Conservation (phyloP, 2,329 filamentous ascomycete species). For the Chaetomium olivaceum region DNA sequence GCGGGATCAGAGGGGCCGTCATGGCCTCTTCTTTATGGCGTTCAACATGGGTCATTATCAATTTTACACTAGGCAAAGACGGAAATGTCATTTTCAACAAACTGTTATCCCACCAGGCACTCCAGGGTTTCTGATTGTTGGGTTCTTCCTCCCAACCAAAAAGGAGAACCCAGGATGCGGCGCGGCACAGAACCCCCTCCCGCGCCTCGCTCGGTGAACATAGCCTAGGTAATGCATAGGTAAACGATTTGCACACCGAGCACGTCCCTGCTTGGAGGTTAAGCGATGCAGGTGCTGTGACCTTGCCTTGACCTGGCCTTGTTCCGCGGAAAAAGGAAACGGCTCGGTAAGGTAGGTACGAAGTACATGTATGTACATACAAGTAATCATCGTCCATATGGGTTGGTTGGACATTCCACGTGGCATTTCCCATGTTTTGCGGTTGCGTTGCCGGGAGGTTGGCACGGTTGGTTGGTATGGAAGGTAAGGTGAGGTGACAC, state of each 20-base stretch:
- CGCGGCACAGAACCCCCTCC: no score
- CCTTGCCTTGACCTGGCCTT: no score
- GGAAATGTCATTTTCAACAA: neutral
- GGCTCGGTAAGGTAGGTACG: no score
- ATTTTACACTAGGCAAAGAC: neutral
- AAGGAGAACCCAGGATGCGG: neutral
- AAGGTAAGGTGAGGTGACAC: no score
- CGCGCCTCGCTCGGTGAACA: no score
- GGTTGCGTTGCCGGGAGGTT: neutral
- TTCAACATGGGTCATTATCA: neutral
- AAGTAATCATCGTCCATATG: neutral
- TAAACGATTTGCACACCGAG: neutral
- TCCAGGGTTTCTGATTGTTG: neutral
- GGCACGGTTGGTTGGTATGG: no score
- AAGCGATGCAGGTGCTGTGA: no score
- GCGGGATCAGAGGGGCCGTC: neutral
- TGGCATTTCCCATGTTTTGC: neutral
- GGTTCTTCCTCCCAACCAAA: neutral
- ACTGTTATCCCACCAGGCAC: no score
- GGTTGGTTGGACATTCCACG: neutral
- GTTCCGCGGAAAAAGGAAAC: no score
- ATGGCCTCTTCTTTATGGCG: neutral
- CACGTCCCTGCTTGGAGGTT: no score
- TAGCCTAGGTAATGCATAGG: neutral
- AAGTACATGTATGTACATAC: no score